Conservation (phyloP, 768 basidiomycete species). For the Boletus speciosus region DNA sequence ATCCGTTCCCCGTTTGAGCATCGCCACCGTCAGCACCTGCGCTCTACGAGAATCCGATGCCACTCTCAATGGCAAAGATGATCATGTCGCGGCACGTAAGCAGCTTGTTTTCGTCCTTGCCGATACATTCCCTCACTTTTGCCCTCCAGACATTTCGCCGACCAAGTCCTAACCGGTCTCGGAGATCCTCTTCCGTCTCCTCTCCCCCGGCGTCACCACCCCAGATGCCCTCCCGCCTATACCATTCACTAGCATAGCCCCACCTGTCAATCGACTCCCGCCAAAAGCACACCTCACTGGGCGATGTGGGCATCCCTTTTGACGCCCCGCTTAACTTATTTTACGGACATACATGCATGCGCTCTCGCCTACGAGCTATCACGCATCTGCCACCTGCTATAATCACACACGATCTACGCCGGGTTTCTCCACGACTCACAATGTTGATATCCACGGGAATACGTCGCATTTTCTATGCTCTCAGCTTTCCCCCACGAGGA, state of each 20-base stretch:
- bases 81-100: constrained; percentile 53
- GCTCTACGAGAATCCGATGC: constrained; percentile 40
- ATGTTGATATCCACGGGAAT: constrained; percentile 25
- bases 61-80: constrained; percentile 49
- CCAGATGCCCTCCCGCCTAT: constrained; percentile 33
- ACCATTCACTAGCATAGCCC: constrained; percentile 33
- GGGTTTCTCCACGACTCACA: constrained; percentile 21
- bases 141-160: constrained; percentile 31
- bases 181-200: constrained; percentile 21
- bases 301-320: constrained; percentile 4
- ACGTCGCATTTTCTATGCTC: constrained; percentile 21
- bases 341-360: constrained; percentile 20
- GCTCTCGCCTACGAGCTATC: constrained; percentile 15
- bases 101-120: constrained; percentile 2
- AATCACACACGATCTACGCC: constrained; percentile 26
- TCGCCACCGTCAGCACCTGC: constrained; percentile 35
- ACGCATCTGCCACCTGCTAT: constrained; percentile 22
- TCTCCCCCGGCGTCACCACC: constrained; percentile 26
- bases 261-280: constrained; percentile 13
- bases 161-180: constrained; percentile 28
- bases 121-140: neutral
- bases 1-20: neutral
- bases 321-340: constrained; percentile 27
- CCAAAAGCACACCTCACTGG: constrained; percentile 17
- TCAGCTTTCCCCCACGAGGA: constrained; percentile 15